Evolutionary conservation across 1,284 basidiomycete species (phyloP), one percentile per base, ranked within the genome.

Genomic region (Trichosporon sp.): DNA sequence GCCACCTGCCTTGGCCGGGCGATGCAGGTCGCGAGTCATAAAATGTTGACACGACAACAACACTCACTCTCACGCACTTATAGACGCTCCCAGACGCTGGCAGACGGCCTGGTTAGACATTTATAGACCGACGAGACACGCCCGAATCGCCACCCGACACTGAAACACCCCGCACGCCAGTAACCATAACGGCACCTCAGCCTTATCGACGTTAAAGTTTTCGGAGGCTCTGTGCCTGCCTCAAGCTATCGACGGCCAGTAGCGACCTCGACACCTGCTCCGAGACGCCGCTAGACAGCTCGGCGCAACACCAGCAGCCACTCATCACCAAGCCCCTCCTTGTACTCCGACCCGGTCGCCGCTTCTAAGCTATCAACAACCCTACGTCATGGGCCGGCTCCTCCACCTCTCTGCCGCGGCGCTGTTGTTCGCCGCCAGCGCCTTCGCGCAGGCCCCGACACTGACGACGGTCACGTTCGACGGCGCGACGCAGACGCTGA

Each of bases 401-500:
- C 38, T 42, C n/a, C 38, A 18, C 38, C 38, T 42, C 38, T 42
- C 38, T n/a, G 38, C 38, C 38, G 38, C 38, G 38, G 38, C 38
- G 8, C 38, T 42, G 18, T 12, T 42, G 38, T 42, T 42, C 38
- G 38, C 38, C 38, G 38, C 38, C 18, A 42, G 38, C 38, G 38
- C n/a, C 38, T 42, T n/a, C 8, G 38, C 38, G 38, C 38, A 42
- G 38, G 38, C 38, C 12, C 38, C 38, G 38, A 42, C 38, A 42
- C 38, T 42, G 18, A 42, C 47, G 47, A 51, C 23, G 21, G 47
- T 51, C 18, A 51, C 47, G 21, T 11, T 51, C 47, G 23, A 60
- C 29, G 56, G 56, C 56, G 15, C 8, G 31, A 60, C 27, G 29
- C 11, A 9, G 83, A 95, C 60, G 81, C 87, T 71, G 93, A 93